Evolutionary conservation across 2,329 filamentous ascomycete genomes (phyloP).

Genomic region (Aureobasidium sp.): DNA sequence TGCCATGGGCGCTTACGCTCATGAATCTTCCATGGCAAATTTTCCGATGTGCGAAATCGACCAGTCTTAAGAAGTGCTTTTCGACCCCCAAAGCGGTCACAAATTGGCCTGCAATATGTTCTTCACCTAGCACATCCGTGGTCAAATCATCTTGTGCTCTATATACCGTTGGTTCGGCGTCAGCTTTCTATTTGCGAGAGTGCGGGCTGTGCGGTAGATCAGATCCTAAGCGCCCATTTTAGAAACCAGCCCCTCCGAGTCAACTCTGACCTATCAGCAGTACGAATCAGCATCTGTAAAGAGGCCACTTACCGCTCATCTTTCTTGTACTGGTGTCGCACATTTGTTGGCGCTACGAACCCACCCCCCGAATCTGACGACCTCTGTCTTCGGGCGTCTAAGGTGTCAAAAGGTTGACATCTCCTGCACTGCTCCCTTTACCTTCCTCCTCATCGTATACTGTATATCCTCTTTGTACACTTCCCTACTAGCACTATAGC

Average conservation of each 20-base stretch:
- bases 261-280: slow-evolving; percentile 2
- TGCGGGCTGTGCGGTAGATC: neutral
- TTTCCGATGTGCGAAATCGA: neutral
- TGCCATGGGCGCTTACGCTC: slow-evolving; percentile 9
- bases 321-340: slow-evolving; percentile 1
- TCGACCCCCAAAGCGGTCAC: neutral
- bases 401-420: slow-evolving; percentile 12
- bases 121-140: neutral
- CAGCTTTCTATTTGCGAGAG: slow-evolving; percentile 1
- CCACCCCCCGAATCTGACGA: neutral
- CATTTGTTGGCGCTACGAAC: slow-evolving; percentile 13
- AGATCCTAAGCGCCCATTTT: slow-evolving; percentile 6
- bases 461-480: neutral
- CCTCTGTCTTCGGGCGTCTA: slow-evolving; percentile 1
- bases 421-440: slow-evolving; percentile 4
- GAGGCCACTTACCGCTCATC: slow-evolving; percentile 12
- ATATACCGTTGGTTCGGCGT: neutral
- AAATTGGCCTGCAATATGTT: neutral
- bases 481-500: neutral
- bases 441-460: neutral
- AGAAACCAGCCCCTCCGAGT: neutral
- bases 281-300: neutral
- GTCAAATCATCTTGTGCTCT: neutral
- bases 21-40: neutral
- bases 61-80: neutral